A percentile compares a stretch with the other conserved stretches of the same genome.
Conservation (phyloP, 1,284 basidiomycete species). For the Irpex sp. region DNA sequence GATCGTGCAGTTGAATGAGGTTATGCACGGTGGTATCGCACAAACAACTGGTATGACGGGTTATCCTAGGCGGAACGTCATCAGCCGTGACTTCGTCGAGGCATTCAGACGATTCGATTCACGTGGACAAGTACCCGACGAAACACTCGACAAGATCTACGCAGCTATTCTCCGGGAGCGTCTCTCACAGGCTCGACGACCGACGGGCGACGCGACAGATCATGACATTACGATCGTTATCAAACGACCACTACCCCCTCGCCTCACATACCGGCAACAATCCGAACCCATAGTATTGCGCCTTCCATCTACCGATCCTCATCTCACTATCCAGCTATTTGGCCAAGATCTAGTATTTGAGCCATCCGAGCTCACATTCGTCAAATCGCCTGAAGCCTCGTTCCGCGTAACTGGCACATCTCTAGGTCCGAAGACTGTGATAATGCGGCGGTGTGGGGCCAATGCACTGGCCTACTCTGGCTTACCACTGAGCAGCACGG, state of each 20-base stretch:
- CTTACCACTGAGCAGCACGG: slow-evolving; percentile 69
- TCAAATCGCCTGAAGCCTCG: slow-evolving; percentile 71
- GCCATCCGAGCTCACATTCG: slow-evolving; percentile 76
- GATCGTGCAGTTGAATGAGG: slow-evolving; percentile 84
- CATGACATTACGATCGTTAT: slow-evolving; percentile 57
- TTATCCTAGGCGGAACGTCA: slow-evolving; percentile 61
- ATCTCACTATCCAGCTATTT: slow-evolving; percentile 75
- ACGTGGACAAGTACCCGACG: slow-evolving; percentile 65
- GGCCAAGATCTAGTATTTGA: slow-evolving; percentile 87
- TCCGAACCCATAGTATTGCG: slow-evolving; percentile 83
- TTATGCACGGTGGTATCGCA: slow-evolving; percentile 64
- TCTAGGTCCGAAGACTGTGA: slow-evolving; percentile 78
- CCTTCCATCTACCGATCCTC: slow-evolving; percentile 77
- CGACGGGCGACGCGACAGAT: slow-evolving; percentile 23
- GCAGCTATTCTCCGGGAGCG: slow-evolving; percentile 68
- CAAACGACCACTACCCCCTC: slow-evolving; percentile 69
- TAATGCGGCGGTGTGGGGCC: slow-evolving; percentile 76
- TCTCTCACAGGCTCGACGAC: slow-evolving; percentile 68
- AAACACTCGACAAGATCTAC: slow-evolving; percentile 74
- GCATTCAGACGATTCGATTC: slow-evolving; percentile 77
- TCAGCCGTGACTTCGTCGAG: slow-evolving; percentile 72
- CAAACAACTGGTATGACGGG: slow-evolving; percentile 60
- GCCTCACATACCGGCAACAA: slow-evolving; percentile 80
- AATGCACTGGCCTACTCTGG: slow-evolving; percentile 80
- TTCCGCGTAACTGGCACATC: slow-evolving; percentile 84